Conservation (phyloP, 352 stramenopile genomes). For the Albugo laibachii region DNA sequence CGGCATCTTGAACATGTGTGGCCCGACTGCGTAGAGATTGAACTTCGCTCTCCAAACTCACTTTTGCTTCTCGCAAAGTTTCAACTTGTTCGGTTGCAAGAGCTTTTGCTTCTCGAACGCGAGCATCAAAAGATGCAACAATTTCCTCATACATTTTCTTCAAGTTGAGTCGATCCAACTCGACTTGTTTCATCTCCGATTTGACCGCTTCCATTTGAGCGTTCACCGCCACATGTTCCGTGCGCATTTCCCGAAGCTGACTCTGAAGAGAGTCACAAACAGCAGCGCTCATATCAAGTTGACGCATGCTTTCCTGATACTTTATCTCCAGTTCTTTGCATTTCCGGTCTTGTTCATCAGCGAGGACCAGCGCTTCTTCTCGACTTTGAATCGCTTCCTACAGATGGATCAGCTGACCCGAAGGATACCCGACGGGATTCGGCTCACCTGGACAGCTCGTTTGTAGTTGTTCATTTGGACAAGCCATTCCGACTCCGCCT, state of each 20-base stretch:
- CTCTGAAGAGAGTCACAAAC: slow-evolving; percentile 49
- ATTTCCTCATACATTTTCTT: slow-evolving; percentile 19
- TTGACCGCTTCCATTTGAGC: slow-evolving; percentile 58
- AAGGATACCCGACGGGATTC: no score
- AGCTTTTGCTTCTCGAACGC: slow-evolving; percentile 17
- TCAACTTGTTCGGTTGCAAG: slow-evolving; percentile 25
- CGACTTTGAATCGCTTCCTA: not conserved
- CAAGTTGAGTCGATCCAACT: no score
- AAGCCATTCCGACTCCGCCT: no score
- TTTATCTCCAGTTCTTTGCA: slow-evolving; percentile 27
- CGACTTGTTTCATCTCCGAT: slow-evolving; percentile 38
- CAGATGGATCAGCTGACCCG: not conserved
- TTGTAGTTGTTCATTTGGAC: no score
- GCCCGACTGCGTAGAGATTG: slow-evolving; percentile 31
- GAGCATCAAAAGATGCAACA: slow-evolving; percentile 15
- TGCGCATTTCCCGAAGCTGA: slow-evolving; percentile 47
- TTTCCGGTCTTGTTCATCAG: slow-evolving; percentile 4
- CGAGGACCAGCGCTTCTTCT: not conserved
- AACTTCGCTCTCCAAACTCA: slow-evolving; percentile 55
- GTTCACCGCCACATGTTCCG: slow-evolving; percentile 56
- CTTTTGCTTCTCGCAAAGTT: slow-evolving; percentile 41
- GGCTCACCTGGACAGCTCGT: no score
- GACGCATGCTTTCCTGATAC: slow-evolving; percentile 27
- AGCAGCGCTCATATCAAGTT: slow-evolving; percentile 33
- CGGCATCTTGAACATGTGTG: slow-evolving; percentile 26